Conservation (phyloP, 2,329 filamentous ascomycete genomes). For the Cryphonectria radicalis region DNA sequence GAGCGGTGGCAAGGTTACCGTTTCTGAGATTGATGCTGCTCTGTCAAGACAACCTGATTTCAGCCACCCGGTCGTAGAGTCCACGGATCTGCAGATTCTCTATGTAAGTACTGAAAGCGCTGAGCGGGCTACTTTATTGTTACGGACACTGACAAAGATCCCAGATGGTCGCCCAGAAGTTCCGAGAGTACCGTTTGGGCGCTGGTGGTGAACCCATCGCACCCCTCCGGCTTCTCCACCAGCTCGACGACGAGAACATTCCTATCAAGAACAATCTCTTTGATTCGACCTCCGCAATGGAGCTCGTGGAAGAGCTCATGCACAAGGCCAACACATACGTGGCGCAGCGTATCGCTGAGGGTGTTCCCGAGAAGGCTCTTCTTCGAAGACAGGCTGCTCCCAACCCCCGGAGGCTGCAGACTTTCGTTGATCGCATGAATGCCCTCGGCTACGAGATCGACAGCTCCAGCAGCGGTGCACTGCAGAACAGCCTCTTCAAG, state of each 20-base stretch:
- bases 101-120: conserved; percentile 55
- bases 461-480: conserved; percentile 81
- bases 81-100: conserved; percentile 80
- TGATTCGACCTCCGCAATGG: conserved; percentile 83
- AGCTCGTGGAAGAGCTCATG: conserved; percentile 92
- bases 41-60: conserved; percentile 67
- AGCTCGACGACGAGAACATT: conserved; percentile 96
- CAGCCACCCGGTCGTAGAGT: conserved; percentile 67
- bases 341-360: conserved; percentile 78
- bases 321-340: conserved; percentile 92
- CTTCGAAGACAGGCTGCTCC: conserved; percentile 85
- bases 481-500: conserved; percentile 95
- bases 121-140: background rate
- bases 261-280: conserved; percentile 97
- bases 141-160: conserved; percentile 32
- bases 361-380: conserved; percentile 88
- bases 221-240: conserved; percentile 85
- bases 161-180: conserved; percentile 80
- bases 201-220: conserved; percentile 80
- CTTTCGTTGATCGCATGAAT: conserved; percentile 91
- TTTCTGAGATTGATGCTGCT: conserved; percentile 84
- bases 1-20: conserved; percentile 83
- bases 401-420: conserved; percentile 85
- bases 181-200: conserved; percentile 84
- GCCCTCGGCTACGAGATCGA: conserved; percentile 90